phyloP scores from a whole-genome alignment of 2,329 filamentous ascomycete species.

The Tolypocladium nubicola region DNA sequence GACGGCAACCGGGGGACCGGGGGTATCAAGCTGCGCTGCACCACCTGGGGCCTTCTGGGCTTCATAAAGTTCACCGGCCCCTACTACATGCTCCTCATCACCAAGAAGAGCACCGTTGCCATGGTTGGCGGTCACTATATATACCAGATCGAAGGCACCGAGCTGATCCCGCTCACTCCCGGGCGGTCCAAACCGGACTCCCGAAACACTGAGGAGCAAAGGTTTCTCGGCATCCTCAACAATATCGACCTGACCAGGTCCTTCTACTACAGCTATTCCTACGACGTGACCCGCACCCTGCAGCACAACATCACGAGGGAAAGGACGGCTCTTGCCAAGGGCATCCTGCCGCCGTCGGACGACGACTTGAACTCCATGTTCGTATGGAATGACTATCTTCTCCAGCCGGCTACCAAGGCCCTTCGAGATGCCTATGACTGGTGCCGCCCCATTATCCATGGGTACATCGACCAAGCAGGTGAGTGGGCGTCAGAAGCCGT shows the following conservation, averaged over 20 bases:
- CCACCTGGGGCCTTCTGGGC: slow-evolving; percentile 84
- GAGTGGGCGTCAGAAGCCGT: slow-evolving; percentile 7
- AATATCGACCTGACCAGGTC: slow-evolving; percentile 83
- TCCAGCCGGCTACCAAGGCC: slow-evolving; percentile 59
- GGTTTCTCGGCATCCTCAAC: slow-evolving; percentile 79
- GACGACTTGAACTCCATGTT: slow-evolving; percentile 88
- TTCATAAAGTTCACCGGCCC: slow-evolving; percentile 94
- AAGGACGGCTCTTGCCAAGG: slow-evolving; percentile 57
- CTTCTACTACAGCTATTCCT: slow-evolving; percentile 98
- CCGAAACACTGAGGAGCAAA: slow-evolving; percentile 73
- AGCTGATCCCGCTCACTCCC: slow-evolving; percentile 77
- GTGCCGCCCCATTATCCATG: slow-evolving; percentile 92
- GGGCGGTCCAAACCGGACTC: slow-evolving; percentile 67
- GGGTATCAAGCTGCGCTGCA: slow-evolving; percentile 80
- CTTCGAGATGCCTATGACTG: slow-evolving; percentile 84
- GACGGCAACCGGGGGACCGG: slow-evolving; percentile 88
- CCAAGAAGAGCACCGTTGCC: slow-evolving; percentile 89
- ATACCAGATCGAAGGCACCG: slow-evolving; percentile 90
- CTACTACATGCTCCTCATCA: slow-evolving; percentile 95
- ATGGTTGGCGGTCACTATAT: slow-evolving; percentile 95
- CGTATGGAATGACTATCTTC: slow-evolving; percentile 88
- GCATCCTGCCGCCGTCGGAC: slow-evolving; percentile 44
- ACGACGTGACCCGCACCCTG: slow-evolving; percentile 85
- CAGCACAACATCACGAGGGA: slow-evolving; percentile 87
- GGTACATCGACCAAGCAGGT: slow-evolving; percentile 84